Evolutionary conservation across 1,284 basidiomycete species (phyloP), one percentile per base, ranked within the genome.

Genomic region (Mycosarcoma maydis): DNA sequence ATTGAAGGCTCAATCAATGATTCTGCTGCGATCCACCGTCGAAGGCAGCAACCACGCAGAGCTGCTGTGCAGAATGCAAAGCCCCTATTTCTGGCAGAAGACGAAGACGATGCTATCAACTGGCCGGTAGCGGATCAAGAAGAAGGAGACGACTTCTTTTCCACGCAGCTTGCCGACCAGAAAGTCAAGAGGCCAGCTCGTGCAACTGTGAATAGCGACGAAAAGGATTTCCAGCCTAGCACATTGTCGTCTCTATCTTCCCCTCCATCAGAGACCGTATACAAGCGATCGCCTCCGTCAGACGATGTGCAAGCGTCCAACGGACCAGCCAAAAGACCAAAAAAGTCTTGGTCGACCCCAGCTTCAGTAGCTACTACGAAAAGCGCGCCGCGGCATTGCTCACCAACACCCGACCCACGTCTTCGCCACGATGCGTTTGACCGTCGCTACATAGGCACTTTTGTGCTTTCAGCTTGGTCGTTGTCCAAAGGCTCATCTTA

Each of bases 401-500:
- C 56, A n/a, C 62, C 55, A 11, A 56, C 40, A 6, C 57, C 61
- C 26, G 68, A 61, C 27, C 68, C 59, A 13, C 58, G 59, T 16
- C 57, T 58, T 4, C 64, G 64, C n/a, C 66, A 65, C 44, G 66
- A 73, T 33, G 38, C 54, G 7, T 69, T 73, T 40, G 58, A 69
- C 7, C 64, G 72, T 4, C 61, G 72, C 17, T 78, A 64, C 40
- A 56, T 80, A 13, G 77, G 79, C 48, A 77, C 71, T 4, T 80
- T 80, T 58, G 75, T 78, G 14, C 59, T 80, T 4, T 72, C 72
- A 16, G 79, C 73, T 13, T 80, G 75, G 65, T 80, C 79, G 4
- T 55, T 78, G 19, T 76, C 73, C 46, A 80, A 78, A 45, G 79
- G 79, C 16, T 46, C 53, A 6, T 65, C 58, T 17, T 78, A 78